Evolutionary conservation across 345 rosid species (phyloP).

Genomic region (Bretschneidera sinensis): DNA sequence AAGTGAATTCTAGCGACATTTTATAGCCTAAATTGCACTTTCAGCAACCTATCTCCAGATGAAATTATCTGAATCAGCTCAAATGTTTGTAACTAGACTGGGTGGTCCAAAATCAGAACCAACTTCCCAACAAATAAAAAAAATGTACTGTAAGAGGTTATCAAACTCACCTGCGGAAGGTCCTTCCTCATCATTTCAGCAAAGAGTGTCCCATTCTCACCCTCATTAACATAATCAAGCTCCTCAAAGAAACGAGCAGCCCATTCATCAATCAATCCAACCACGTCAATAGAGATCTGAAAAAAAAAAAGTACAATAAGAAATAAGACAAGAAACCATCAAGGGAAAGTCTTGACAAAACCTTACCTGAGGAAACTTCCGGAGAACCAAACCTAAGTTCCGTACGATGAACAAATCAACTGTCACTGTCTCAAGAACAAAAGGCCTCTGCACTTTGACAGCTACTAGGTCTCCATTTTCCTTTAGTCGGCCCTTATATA

Average conservation of each 20-base stretch:
- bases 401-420: slow-evolving; percentile 79
- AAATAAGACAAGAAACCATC: slow-evolving; percentile 5
- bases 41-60: too few species aligned
- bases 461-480: slow-evolving; percentile 94
- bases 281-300: slow-evolving; percentile 85
- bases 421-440: slow-evolving; percentile 95
- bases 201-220: slow-evolving; percentile 81
- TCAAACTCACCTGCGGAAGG: slow-evolving; percentile 85
- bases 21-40: too few species aligned
- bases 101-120: neutral
- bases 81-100: neutral
- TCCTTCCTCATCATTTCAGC: slow-evolving; percentile 97
- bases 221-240: slow-evolving; percentile 93
- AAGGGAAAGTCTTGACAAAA: slow-evolving; percentile 7
- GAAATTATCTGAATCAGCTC: neutral
- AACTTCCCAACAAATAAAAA: neutral
- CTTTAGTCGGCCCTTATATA: slow-evolving; percentile 80
- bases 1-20: too few species aligned
- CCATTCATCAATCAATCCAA: slow-evolving; percentile 99
- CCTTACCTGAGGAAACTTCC: slow-evolving; percentile 90
- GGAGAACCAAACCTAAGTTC: slow-evolving; percentile 75
- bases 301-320: slow-evolving; percentile 8
- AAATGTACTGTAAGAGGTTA: neutral
- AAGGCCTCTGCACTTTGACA: slow-evolving; percentile 95
- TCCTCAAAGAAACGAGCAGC: slow-evolving; percentile 98